Conservation (phyloP, 2,329 filamentous ascomycete species). For the Cercospora sojina region DNA sequence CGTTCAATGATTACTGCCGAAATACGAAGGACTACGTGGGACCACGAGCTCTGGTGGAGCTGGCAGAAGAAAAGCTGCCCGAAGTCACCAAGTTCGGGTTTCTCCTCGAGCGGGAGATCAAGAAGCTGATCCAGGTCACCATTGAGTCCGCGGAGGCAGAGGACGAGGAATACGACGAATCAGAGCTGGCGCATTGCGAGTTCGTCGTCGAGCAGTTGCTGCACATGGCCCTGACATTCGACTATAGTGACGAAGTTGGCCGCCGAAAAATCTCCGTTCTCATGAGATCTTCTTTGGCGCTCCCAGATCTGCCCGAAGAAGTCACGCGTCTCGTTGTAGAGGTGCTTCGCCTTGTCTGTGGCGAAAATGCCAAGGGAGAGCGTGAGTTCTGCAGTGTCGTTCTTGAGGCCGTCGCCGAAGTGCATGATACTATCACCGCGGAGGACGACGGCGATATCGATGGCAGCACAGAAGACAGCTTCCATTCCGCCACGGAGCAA, state of each 20-base stretch:
- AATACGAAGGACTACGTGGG: constrained; percentile 58
- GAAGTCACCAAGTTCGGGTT: constrained; percentile 90
- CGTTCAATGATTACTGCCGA: constrained; percentile 91
- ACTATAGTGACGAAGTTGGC: constrained; percentile 97
- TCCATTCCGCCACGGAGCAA: constrained; percentile 89
- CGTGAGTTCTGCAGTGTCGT: constrained; percentile 82
- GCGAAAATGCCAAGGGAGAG: constrained; percentile 69
- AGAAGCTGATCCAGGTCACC: constrained; percentile 64
- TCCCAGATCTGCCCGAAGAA: constrained; percentile 86
- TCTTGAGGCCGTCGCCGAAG: constrained; percentile 90
- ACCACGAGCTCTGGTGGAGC: constrained; percentile 69
- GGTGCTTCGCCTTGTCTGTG: constrained; percentile 78
- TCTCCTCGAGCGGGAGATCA: constrained; percentile 78
- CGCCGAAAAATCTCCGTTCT: constrained; percentile 93
- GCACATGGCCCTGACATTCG: constrained; percentile 84
- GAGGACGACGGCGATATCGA: constrained; percentile 60
- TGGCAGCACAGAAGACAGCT: constrained; percentile 65
- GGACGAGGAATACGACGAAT: constrained; percentile 60
- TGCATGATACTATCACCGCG: constrained; percentile 83
- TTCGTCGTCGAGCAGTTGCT: constrained; percentile 95
- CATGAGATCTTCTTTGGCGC: constrained; percentile 78
- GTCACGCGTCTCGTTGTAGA: constrained; percentile 85
- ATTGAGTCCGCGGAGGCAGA: constrained; percentile 53
- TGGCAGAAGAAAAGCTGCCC: constrained; percentile 90
- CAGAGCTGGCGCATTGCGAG: constrained; percentile 84